A percentile compares a stretch with the other conserved stretches of the same genome.
Evolutionary conservation across 1,284 basidiomycete species (phyloP).

Genomic region (Ceratobasidium theobromae): DNA sequence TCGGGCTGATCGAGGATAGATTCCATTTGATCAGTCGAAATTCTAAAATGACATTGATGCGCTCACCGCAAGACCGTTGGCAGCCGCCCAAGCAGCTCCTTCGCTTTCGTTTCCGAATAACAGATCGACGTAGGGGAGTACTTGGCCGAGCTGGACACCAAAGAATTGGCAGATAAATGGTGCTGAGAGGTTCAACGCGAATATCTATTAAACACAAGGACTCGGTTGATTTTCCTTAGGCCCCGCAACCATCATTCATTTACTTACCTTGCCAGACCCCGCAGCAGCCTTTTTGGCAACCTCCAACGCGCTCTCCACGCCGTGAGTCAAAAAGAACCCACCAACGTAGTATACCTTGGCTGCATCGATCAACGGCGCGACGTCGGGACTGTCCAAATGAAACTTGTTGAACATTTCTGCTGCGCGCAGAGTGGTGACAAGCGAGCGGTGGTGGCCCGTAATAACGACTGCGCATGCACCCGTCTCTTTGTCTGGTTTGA

Average conservation of each 20-base stretch:
- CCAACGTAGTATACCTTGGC: slow-evolving; percentile 94
- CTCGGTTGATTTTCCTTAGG: too few species aligned
- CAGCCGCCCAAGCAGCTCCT: slow-evolving; percentile 82
- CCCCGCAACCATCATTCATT: neutral
- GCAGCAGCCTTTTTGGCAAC: slow-evolving; percentile 81
- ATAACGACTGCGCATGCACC: slow-evolving; percentile 97
- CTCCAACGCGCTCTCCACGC: slow-evolving; percentile 70
- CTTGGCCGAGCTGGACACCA: slow-evolving; percentile 72
- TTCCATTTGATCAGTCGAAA: slow-evolving; percentile 31
- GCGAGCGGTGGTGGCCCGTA: slow-evolving; percentile 90
- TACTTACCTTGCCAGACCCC: slow-evolving; percentile 69
- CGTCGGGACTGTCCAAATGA: slow-evolving; percentile 76
- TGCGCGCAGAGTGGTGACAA: slow-evolving; percentile 87
- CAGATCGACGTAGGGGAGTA: slow-evolving; percentile 82
- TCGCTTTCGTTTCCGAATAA: slow-evolving; percentile 95
- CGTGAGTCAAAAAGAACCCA: slow-evolving; percentile 98
- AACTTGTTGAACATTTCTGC: slow-evolving; percentile 86
- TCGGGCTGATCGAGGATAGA: slow-evolving; percentile 61
- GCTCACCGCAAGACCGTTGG: slow-evolving; percentile 54
- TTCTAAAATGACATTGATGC: neutral
- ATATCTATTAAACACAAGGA: slow-evolving; percentile 56
- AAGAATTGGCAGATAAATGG: slow-evolving; percentile 99
- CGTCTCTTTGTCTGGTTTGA: slow-evolving; percentile 84
- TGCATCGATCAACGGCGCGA: slow-evolving; percentile 74
- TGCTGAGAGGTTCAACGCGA: slow-evolving; percentile 92